Conservation (phyloP, 169 alveolate species). For the Plasmodium falciparum region DNA sequence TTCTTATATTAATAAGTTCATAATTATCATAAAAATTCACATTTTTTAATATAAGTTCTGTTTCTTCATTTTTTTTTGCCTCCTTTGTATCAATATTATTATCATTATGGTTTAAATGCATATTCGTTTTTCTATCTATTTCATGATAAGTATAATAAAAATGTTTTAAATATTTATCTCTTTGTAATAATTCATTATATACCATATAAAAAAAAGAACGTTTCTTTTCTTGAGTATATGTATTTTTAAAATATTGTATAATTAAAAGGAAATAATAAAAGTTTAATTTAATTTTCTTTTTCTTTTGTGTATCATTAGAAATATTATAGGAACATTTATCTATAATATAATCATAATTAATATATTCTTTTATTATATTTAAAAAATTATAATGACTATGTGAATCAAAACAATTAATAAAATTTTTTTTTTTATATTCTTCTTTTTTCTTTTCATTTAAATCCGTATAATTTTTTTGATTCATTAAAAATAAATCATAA, state of each 20-base stretch:
- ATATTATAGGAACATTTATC: neutral
- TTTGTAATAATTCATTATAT: slow-evolving; percentile 11
- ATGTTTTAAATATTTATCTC: neutral
- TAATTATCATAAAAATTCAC: neutral
- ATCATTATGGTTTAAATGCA: neutral
- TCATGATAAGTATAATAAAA: neutral
- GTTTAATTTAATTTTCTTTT: slow-evolving; percentile 35
- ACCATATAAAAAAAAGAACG: slow-evolving; percentile 39
- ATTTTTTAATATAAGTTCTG: too few relatives aligned
- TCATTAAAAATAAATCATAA: slow-evolving; percentile 59
- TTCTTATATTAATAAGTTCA: slow-evolving; percentile 29
- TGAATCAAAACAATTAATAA: slow-evolving; percentile 17
- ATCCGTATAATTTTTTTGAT: slow-evolving; percentile 11
- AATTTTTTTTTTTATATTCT: neutral
- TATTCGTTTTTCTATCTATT: neutral
- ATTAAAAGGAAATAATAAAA: slow-evolving; percentile 40
- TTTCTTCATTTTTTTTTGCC: too few relatives aligned
- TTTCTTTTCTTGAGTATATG: slow-evolving; percentile 9
- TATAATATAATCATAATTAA: slow-evolving; percentile 15
- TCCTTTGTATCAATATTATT: too few relatives aligned
- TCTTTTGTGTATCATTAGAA: neutral
- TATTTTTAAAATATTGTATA: slow-evolving; percentile 33
- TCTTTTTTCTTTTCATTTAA: slow-evolving; percentile 25
- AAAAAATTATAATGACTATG: slow-evolving; percentile 66
- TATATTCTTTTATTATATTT: slow-evolving; percentile 29